Evolutionary conservation across 1,284 basidiomycete species (phyloP).

Genomic region (Ganoderma sinense): DNA sequence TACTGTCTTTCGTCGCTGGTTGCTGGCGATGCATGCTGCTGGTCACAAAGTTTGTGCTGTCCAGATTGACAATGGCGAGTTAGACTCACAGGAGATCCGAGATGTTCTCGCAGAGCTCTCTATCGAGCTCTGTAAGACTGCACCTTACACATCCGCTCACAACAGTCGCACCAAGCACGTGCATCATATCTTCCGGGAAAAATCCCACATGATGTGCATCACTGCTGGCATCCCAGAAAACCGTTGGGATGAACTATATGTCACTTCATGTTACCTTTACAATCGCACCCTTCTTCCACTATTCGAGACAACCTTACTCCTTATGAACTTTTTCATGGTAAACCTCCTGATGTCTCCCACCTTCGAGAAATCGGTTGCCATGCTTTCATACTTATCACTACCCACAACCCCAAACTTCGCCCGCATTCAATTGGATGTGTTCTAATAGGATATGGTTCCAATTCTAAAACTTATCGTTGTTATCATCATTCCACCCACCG

Average conservation of each 20-base stretch:
- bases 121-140: conserved; percentile 13
- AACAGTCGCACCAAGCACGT: conserved; percentile 38
- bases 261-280: conserved; percentile 19
- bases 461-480: conserved; percentile 44
- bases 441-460: conserved; percentile 42
- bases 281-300: conserved; percentile 11
- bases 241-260: conserved; percentile 40
- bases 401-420: conserved; percentile 40
- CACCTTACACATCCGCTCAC: conserved; percentile 35
- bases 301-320: conserved; percentile 24
- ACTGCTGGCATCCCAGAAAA: conserved; percentile 36
- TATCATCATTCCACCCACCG: conserved; percentile 34
- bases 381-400: conserved; percentile 29
- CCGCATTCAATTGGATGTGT: conserved; percentile 40
- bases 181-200: conserved; percentile 40
- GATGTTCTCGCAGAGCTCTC: conserved; percentile 27
- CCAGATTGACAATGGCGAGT: conserved; percentile 43
- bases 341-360: conserved; percentile 27
- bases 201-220: conserved; percentile 33
- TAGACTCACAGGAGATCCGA: conserved; percentile 35
- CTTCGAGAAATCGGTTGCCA: conserved; percentile 34
- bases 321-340: conserved; percentile 25
- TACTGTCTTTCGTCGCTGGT: conserved; percentile 32
- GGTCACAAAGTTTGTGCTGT: conserved; percentile 30
- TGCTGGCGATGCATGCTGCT: conserved; percentile 25